Evolutionary conservation across 2,329 filamentous ascomycete genomes (phyloP).

Genomic region (Monosporascus sp.): DNA sequence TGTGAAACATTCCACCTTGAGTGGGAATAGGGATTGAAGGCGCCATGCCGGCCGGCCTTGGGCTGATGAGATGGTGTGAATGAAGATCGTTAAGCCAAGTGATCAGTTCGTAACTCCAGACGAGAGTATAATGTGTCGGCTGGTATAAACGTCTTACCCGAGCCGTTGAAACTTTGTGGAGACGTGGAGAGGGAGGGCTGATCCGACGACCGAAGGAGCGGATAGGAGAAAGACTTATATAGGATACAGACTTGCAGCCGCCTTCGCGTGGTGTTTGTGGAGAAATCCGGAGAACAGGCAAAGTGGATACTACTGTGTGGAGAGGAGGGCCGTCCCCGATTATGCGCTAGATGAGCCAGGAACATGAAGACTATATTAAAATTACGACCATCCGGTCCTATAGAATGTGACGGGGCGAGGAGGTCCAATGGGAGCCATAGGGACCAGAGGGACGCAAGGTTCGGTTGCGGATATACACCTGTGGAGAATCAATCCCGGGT

Average conservation of each 20-base stretch:
- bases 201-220: constrained; percentile 26
- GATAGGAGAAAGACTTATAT: constrained; percentile 35
- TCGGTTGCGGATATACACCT: constrained; percentile 20
- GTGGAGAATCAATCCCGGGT: constrained; percentile 24
- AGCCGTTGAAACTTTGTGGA: constrained; percentile 13
- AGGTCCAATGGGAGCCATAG: constrained; percentile 14
- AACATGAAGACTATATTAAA: constrained; percentile 21
- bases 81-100: constrained; percentile 1
- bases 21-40: constrained; percentile 42
- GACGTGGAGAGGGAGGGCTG: constrained; percentile 20
- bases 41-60: constrained; percentile 29
- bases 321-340: constrained; percentile 13
- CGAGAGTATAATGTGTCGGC: neutral
- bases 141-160: constrained; percentile 2
- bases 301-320: constrained; percentile 22
- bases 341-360: constrained; percentile 19
- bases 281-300: constrained; percentile 28
- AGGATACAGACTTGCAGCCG: constrained; percentile 29
- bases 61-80: constrained; percentile 4
- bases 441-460: constrained; percentile 17
- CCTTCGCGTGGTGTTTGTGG: constrained; percentile 27
- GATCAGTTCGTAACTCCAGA: constrained; percentile 1
- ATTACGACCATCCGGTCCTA: constrained; percentile 14
- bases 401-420: constrained; percentile 19
- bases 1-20: constrained; percentile 49